Conservation (phyloP, 2,329 filamentous ascomycete species). For the Raffaelea albimanens region DNA sequence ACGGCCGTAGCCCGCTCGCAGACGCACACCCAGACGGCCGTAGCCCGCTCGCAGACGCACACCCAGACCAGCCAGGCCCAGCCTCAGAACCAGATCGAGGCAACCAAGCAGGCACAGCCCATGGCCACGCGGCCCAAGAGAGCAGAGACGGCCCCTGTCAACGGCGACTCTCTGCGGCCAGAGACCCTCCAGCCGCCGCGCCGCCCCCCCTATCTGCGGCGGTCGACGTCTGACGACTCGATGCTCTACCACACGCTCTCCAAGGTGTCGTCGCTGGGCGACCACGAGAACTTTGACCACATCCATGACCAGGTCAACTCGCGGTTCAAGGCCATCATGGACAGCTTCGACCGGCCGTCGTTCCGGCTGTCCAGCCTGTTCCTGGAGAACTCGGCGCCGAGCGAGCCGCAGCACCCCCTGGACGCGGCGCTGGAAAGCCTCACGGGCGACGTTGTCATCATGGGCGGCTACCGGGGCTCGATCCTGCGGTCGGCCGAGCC, state of each 20-base stretch:
- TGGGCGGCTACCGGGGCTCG: conserved; percentile 87
- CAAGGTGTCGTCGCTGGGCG: conserved; percentile 71
- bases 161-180: no score
- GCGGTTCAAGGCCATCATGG: conserved; percentile 79
- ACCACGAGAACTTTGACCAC: conserved; percentile 71
- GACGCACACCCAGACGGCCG: not conserved
- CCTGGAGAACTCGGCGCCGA: conserved; percentile 14
- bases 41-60: no score
- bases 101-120: no score
- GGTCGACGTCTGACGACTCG: conserved; percentile 68
- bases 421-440: conserved; percentile 55
- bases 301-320: conserved; percentile 81
- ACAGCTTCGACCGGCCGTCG: conserved; percentile 71
- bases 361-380: conserved; percentile 51
- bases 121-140: no score
- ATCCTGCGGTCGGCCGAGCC: conserved; percentile 76
- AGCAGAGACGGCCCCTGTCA: no score
- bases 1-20: not conserved
- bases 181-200: conserved; percentile 19
- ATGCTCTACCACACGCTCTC: conserved; percentile 68
- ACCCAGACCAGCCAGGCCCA: no score
- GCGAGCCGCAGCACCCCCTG: conserved; percentile 8
- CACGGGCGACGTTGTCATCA: conserved; percentile 75
- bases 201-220: conserved; percentile 30
- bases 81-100: not conserved